Conservation (phyloP, 129 eudicot species). For the Cynara cardunculus region DNA sequence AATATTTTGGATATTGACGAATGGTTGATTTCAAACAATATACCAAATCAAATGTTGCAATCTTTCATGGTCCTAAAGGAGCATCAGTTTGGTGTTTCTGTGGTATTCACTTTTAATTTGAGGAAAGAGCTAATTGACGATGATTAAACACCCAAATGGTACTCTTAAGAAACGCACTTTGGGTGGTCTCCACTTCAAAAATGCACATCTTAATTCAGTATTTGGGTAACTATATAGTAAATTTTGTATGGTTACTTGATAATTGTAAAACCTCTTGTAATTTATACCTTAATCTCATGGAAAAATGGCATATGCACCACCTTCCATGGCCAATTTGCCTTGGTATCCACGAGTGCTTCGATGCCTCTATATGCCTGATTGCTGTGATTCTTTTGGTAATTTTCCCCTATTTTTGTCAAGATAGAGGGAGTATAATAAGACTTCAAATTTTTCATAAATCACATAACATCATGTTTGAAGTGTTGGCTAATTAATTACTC, state of each 20-base stretch:
- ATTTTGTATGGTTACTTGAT: neutral
- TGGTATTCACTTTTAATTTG: neutral
- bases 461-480: neutral
- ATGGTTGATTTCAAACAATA: neutral
- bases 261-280: neutral
- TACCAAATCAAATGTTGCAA: neutral
- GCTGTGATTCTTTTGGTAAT: neutral
- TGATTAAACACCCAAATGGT: neutral
- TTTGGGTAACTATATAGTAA: neutral
- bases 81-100: neutral
- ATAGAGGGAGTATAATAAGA: neutral
- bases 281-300: neutral
- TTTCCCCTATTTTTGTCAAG: neutral
- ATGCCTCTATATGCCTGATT: neutral
- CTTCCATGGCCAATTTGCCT: neutral
- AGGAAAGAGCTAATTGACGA: neutral
- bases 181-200: neutral
- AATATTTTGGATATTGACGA: neutral
- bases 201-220: neutral
- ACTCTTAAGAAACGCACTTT: neutral
- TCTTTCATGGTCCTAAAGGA: neutral
- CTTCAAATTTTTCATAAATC: neutral
- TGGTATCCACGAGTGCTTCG: neutral
- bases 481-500: neutral
- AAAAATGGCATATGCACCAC: neutral